These are phyloP conservation scores for Cyclotella cryptica DNA, from an alignment of 108 stramenopile species.

Conservation along the genomic window DNA sequence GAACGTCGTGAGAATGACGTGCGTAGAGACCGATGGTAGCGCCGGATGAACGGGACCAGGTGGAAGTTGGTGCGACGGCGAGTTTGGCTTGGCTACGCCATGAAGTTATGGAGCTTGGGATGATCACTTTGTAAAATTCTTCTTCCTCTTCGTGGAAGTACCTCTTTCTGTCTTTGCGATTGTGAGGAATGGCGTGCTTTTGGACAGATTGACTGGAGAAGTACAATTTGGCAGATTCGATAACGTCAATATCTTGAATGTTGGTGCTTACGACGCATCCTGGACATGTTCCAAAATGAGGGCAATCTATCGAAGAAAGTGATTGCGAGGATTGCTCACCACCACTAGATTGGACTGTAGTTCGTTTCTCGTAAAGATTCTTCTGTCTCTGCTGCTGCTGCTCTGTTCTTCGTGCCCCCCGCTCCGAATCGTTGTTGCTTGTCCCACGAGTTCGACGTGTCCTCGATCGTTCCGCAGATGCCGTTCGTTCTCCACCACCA, in stretches of 20 bases:
- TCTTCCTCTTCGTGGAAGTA: slow-evolving; percentile 51
- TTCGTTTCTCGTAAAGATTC: neutral
- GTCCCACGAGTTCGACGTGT: neutral
- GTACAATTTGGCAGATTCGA: slow-evolving; percentile 76
- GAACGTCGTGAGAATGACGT: slow-evolving; percentile 83
- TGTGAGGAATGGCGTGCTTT: slow-evolving; percentile 50
- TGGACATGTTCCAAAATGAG: slow-evolving; percentile 81
- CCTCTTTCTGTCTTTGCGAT: neutral
- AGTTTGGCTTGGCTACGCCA: slow-evolving; percentile 91
- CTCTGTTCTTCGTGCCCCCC: neutral
- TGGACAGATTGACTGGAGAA: slow-evolving; percentile 77
- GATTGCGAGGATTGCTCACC: neutral
- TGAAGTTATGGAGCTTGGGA: slow-evolving; percentile 63
- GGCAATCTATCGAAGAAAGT: slow-evolving; percentile 42
- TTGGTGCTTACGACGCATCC: slow-evolving; percentile 66
- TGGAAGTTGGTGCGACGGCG: slow-evolving; percentile 67
- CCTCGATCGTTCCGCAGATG: neutral
- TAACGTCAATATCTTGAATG: slow-evolving; percentile 59
- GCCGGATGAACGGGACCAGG: slow-evolving; percentile 65
- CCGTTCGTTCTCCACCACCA: slow-evolving; percentile 9
- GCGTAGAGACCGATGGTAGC: slow-evolving; percentile 89
- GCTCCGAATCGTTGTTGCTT: neutral
- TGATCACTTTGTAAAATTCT: slow-evolving; percentile 66
- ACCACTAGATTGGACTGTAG: neutral
- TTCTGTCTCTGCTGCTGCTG: neutral